phyloP scores from a whole-genome alignment of 129 eudicot genomes.

The Escallonia herrerae region DNA sequence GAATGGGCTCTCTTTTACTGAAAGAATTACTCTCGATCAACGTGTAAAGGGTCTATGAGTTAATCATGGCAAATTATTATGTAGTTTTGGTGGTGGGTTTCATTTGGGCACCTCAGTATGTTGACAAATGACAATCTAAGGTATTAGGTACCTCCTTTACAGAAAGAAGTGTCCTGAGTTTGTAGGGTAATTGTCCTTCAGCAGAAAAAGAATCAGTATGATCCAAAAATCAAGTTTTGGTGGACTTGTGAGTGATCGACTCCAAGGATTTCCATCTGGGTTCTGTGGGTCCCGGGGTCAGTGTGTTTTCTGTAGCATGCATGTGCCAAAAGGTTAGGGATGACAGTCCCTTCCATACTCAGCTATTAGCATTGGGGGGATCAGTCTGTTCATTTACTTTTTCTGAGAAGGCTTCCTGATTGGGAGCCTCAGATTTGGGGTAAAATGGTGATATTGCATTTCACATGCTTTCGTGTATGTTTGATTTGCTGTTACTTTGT shows the following conservation, averaged over 20 bases:
- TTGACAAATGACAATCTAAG: constrained; percentile 5
- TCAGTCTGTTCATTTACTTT: background rate
- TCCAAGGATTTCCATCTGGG: constrained; percentile 12
- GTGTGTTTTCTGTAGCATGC: constrained; percentile 24
- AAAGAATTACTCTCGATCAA: background rate
- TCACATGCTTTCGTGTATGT: constrained; percentile 2
- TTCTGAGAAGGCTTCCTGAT: constrained; percentile 8
- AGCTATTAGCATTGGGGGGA: background rate
- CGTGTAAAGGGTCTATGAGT: background rate
- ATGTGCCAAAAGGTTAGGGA: constrained; percentile 27
- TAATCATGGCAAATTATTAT: background rate
- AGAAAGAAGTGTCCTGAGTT: background rate
- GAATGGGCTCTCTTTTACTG: background rate
- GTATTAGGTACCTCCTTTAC: background rate
- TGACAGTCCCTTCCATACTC: constrained; percentile 14
- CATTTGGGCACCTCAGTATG: background rate
- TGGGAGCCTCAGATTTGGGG: constrained; percentile 6
- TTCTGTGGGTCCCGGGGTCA: constrained; percentile 18
- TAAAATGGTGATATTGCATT: background rate
- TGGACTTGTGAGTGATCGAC: background rate
- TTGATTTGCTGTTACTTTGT: too few species aligned
- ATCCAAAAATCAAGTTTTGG: background rate
- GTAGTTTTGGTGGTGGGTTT: background rate
- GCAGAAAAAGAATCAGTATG: background rate
- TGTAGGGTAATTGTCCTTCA: background rate